Conservation (phyloP, 345 rosid species). For the Sonneratia alba region DNA sequence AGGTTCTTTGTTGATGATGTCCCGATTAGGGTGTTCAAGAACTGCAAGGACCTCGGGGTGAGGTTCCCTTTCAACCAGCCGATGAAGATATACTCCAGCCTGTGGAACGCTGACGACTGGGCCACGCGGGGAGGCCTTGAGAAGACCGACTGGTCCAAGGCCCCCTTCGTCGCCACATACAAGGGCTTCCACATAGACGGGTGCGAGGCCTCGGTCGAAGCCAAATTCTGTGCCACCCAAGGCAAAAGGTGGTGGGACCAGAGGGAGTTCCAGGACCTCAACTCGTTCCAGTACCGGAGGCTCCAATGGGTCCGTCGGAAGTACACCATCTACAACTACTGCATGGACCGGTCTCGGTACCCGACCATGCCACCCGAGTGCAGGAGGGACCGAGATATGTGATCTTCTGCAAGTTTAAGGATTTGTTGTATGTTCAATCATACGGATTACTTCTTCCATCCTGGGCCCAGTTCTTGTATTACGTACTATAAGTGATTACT, state of each 20-base stretch:
- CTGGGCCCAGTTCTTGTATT: too few relatives aligned
- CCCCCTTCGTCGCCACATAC: conserved; percentile 48
- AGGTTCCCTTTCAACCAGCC: conserved; percentile 74
- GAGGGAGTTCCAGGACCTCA: conserved; percentile 31
- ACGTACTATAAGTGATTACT: not conserved
- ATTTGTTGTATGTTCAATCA: too few relatives aligned
- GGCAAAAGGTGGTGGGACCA: conserved; percentile 42
- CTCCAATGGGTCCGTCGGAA: conserved; percentile 27
- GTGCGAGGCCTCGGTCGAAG: conserved; percentile 32
- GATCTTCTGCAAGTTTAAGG: not conserved
- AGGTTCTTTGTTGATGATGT: conserved; percentile 67
- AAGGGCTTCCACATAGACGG: conserved; percentile 36
- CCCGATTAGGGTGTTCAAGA: conserved; percentile 78
- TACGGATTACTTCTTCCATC: too few relatives aligned
- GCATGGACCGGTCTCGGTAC: conserved; percentile 24
- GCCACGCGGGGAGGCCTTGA: conserved; percentile 85
- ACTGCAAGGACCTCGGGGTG: conserved; percentile 64
- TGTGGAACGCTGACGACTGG: conserved; percentile 91
- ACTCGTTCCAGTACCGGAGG: conserved; percentile 25
- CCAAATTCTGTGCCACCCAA: conserved; percentile 62
- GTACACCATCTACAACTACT: conserved; percentile 31
- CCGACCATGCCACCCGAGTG: conserved; percentile 26
- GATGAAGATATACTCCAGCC: conserved; percentile 74
- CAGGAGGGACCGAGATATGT: conserved; percentile 45
- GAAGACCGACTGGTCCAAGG: conserved; percentile 78